Percentiles rank a stretch among this genome's conserved stretches.
phyloP scores from a whole-genome alignment of 805 yeast species.

The Saturnispora kantuleensis region DNA sequence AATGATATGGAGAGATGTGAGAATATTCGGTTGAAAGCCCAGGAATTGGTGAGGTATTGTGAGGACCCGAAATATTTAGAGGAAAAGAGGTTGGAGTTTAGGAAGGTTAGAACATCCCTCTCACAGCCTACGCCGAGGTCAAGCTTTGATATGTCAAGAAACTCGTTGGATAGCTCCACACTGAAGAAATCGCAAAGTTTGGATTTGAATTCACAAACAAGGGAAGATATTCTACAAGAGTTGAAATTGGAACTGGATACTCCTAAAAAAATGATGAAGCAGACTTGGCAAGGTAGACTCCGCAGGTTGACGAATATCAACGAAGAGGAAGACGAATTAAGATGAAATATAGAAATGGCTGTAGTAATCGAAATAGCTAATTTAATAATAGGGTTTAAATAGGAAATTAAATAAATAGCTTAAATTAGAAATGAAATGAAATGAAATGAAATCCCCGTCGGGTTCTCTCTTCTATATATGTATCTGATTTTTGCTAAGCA shows the following conservation, averaged over 20 bases:
- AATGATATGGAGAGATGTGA: background rate
- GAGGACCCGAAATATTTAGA: conserved; percentile 2
- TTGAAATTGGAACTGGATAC: conserved; percentile 5
- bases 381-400: background rate
- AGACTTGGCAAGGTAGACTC: conserved; percentile 5
- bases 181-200: conserved; percentile 1
- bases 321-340: conserved; percentile 4
- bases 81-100: conserved; percentile 3
- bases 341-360: background rate
- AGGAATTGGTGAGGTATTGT: background rate
- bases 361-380: background rate
- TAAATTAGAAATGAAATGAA: background rate
- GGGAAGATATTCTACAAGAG: conserved; percentile 6
- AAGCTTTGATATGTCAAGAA: conserved; percentile 2
- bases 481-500: background rate
- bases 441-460: background rate
- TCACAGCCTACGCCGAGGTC: conserved; percentile 8
- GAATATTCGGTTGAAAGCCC: conserved; percentile 2
- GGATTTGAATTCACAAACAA: background rate
- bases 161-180: too few species aligned
- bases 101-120: conserved; percentile 1
- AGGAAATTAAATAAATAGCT: background rate
- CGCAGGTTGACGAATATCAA: conserved; percentile 7
- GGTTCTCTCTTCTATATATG: too few species aligned
- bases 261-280: background rate